These are phyloP conservation scores for Elsinoe fawcettii DNA, from an alignment of 2,329 filamentous ascomycete species.

Conservation along the genomic window DNA sequence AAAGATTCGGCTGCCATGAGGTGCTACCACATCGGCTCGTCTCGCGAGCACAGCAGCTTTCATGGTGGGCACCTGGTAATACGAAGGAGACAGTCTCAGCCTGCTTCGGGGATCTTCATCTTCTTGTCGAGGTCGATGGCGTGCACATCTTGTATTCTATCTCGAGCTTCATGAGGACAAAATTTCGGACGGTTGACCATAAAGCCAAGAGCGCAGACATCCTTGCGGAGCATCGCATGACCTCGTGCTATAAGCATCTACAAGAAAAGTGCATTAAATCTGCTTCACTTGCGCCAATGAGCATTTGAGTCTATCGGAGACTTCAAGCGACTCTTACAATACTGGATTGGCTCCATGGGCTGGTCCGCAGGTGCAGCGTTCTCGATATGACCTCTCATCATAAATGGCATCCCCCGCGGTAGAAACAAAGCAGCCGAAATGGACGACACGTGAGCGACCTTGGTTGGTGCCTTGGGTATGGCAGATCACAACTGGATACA, in stretches of 20 bases:
- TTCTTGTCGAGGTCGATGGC: not conserved
- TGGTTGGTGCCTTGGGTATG: conserved; percentile 47
- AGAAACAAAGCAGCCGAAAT: conserved; percentile 6
- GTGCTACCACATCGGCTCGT: conserved; percentile 26
- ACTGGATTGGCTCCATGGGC: conserved; percentile 10
- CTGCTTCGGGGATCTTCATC: not conserved
- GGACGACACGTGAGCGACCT: conserved; percentile 37
- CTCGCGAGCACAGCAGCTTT: not conserved
- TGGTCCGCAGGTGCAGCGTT: not conserved
- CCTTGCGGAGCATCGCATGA: not conserved
- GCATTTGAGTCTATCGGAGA: not conserved
- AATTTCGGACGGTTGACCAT: conserved; percentile 6
- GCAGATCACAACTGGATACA: not conserved
- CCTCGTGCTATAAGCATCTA: not conserved
- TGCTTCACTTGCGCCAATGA: not conserved
- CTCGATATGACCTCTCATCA: conserved; percentile 11
- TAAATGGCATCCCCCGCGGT: conserved; percentile 16
- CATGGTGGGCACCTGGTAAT: not conserved
- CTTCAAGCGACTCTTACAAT: not conserved
- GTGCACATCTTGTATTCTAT: not conserved
- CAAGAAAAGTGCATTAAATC: not conserved
- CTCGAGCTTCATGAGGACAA: conserved; percentile 1
- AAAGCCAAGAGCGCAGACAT: not conserved
- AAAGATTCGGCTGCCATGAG: conserved; percentile 54
- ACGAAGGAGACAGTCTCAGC: not conserved